Evolutionary conservation across 2,329 filamentous ascomycete species (phyloP).

Genomic region (Epichloe sibirici): DNA sequence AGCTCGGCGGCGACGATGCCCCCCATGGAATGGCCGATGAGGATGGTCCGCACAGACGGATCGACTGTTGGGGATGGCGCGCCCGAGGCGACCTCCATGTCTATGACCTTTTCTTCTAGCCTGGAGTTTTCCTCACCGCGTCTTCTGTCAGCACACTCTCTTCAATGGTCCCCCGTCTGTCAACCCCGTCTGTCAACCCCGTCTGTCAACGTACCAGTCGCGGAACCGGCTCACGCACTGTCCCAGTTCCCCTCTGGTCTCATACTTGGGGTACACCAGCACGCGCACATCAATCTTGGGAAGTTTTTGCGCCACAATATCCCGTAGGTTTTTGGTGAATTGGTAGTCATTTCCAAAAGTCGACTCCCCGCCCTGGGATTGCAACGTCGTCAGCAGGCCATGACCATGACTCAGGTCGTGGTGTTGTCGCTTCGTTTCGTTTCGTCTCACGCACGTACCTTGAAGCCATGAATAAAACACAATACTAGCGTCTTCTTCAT

Average conservation of each 20-base stretch:
- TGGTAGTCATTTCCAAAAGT: slow-evolving; percentile 56
- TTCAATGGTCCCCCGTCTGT: no score
- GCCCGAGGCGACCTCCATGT: slow-evolving; percentile 72
- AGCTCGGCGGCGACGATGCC: slow-evolving; percentile 92
- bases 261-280: slow-evolving; percentile 67
- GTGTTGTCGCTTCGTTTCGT: no score
- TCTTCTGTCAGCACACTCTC: no score
- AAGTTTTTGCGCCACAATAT: slow-evolving; percentile 50
- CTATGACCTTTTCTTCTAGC: slow-evolving; percentile 86
- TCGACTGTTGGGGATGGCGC: slow-evolving; percentile 78
- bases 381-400: background rate
- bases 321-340: slow-evolving; percentile 62
- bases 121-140: slow-evolving; percentile 24
- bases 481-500: slow-evolving; percentile 66
- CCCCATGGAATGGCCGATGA: slow-evolving; percentile 82
- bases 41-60: slow-evolving; percentile 68
- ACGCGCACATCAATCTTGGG: slow-evolving; percentile 56
- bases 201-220: slow-evolving; percentile 46
- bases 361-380: slow-evolving; percentile 54
- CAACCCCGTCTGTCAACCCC: no score
- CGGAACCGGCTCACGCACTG: slow-evolving; percentile 62
- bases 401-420: no score
- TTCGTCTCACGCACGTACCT: slow-evolving; percentile 32
- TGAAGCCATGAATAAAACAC: slow-evolving; percentile 83
- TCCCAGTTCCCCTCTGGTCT: slow-evolving; percentile 65